These are phyloP conservation scores for Sporothrix humicola DNA, from an alignment of 2,329 filamentous ascomycete genomes.

Conservation along the genomic window DNA sequence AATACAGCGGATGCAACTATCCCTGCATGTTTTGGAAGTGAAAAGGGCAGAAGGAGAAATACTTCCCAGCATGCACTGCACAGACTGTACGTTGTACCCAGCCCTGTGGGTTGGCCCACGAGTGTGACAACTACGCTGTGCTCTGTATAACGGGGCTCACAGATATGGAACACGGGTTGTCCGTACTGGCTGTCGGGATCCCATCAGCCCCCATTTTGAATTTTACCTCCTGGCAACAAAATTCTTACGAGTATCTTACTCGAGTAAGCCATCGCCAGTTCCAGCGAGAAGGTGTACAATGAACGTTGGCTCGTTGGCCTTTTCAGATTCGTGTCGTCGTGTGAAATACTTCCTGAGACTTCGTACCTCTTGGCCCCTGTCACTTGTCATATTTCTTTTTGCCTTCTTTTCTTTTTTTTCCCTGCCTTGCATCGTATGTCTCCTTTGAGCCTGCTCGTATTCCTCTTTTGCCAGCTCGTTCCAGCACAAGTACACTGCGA, in stretches of 20 bases:
- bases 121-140: too few relatives aligned
- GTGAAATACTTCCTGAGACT: not conserved
- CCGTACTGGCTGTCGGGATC: not conserved
- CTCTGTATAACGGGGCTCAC: too few relatives aligned
- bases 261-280: not conserved
- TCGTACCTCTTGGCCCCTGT: slow-evolving; percentile 1
- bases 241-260: not conserved
- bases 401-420: not conserved
- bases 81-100: not conserved
- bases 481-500: not conserved
- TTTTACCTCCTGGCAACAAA: not conserved
- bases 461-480: not conserved
- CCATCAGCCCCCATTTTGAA: not conserved
- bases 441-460: not conserved
- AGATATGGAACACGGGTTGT: too few relatives aligned
- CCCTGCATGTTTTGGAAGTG: not conserved
- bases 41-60: not conserved
- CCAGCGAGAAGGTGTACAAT: too few relatives aligned
- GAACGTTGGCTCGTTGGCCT: not conserved
- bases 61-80: not conserved
- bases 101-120: not conserved
- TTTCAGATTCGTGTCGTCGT: not conserved
- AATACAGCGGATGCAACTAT: not conserved
- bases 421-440: not conserved
- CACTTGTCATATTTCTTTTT: slow-evolving; percentile 15